phyloP scores from a whole-genome alignment of 176 grass and related monocot genomes.

The Triticum dicoccoides region DNA sequence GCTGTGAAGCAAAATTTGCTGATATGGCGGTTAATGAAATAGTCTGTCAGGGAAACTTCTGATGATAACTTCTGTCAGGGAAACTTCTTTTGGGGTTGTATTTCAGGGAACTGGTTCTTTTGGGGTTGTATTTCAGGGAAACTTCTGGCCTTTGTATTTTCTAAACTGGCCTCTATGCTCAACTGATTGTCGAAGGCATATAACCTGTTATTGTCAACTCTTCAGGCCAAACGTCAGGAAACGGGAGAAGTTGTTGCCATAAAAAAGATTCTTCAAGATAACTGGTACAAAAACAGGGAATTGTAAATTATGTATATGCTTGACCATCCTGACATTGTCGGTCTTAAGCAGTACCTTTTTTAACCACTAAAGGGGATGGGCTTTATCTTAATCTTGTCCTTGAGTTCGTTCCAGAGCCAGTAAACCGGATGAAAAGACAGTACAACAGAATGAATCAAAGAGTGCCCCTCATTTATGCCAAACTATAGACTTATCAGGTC shows the following conservation, averaged over 20 bases:
- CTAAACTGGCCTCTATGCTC: not conserved
- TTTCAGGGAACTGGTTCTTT: conserved; percentile 69
- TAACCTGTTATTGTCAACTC: conserved; percentile 26
- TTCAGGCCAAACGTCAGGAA: conserved; percentile 87
- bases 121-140: conserved; percentile 75
- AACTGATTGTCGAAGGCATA: conserved; percentile 1
- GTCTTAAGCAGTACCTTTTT: conserved; percentile 93
- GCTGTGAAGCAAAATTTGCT: not conserved
- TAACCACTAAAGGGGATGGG: conserved; percentile 74
- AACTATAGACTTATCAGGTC: conserved; percentile 85
- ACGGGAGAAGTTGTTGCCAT: conserved; percentile 61
- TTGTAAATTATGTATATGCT: conserved; percentile 93
- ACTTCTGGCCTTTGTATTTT: conserved; percentile 9
- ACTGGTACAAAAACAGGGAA: conserved; percentile 91
- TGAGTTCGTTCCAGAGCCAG: conserved; percentile 86
- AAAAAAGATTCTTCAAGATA: conserved; percentile 95
- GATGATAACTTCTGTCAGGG: too few species aligned
- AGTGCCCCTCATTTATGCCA: conserved; percentile 86
- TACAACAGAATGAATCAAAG: conserved; percentile 81
- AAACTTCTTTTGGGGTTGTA: too few species aligned
- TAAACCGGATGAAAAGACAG: conserved; percentile 70
- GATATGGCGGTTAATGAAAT: conserved; percentile 31
- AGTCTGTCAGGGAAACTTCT: conserved; percentile 33
- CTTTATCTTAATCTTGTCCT: conserved; percentile 91
- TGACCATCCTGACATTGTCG: conserved; percentile 90